Conservation (phyloP, 1,284 basidiomycete genomes). For the Boletus nobilissimus region DNA sequence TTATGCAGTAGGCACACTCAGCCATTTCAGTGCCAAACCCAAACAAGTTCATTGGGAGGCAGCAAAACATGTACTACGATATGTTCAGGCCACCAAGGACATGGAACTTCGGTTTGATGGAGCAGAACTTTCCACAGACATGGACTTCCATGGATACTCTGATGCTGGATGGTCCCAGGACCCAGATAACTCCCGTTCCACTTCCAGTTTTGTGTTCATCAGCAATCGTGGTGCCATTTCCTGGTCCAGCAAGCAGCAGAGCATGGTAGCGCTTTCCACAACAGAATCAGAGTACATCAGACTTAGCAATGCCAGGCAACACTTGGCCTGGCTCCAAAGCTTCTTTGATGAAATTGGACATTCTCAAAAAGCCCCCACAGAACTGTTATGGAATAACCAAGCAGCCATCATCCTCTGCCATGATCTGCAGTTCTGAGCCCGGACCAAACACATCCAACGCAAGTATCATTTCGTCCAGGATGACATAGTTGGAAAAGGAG, state of each 20-base stretch:
- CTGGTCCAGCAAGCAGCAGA: not conserved
- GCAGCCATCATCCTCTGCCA: conserved; percentile 26
- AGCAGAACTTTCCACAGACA: not conserved
- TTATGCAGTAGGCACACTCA: too few relatives aligned
- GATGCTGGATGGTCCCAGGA: not conserved
- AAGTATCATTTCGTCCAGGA: not conserved
- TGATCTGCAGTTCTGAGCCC: not conserved
- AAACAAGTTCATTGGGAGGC: not conserved
- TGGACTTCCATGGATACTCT: not conserved
- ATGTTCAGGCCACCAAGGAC: not conserved
- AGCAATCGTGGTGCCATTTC: not conserved
- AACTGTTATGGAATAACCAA: conserved; percentile 45
- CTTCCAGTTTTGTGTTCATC: not conserved
- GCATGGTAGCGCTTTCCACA: not conserved
- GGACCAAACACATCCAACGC: not conserved
- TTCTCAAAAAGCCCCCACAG: not conserved
- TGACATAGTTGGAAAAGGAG: conserved; percentile 31
- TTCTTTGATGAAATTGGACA: not conserved
- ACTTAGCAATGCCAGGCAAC: too few relatives aligned
- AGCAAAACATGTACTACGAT: not conserved
- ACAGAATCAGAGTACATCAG: not conserved
- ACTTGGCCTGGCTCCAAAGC: too few relatives aligned
- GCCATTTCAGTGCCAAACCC: too few relatives aligned
- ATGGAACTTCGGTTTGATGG: not conserved
- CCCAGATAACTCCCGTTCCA: not conserved